These are phyloP conservation scores for Abelmoschus esculentus DNA, from an alignment of 345 rosid species.

Conservation along the genomic window DNA sequence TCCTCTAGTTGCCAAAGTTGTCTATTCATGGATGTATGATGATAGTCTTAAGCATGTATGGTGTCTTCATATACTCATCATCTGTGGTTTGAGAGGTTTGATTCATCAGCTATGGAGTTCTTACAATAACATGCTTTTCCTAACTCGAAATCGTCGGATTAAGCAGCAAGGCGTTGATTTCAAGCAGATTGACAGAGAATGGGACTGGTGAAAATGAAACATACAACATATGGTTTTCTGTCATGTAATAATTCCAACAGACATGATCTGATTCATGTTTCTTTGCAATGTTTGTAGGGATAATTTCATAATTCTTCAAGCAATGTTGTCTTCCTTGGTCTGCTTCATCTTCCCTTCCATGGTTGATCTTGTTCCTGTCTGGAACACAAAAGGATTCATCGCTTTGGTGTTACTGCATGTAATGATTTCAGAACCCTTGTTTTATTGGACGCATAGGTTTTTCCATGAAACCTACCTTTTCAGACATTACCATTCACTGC, in stretches of 20 bases:
- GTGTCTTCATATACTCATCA: constrained; percentile 59
- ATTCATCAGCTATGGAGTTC: constrained; percentile 34
- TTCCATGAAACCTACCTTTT: constrained; percentile 56
- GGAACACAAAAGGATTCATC: constrained; percentile 63
- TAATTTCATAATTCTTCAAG: constrained; percentile 79
- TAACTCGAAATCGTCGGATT: constrained; percentile 44
- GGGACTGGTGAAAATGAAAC: constrained; percentile 60
- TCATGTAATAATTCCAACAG: not conserved
- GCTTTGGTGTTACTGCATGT: constrained; percentile 60
- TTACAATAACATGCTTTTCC: constrained; percentile 58
- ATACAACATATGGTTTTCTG: not conserved
- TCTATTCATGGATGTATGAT: constrained; percentile 39
- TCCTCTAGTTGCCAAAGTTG: constrained; percentile 53
- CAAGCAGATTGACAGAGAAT: constrained; percentile 86
- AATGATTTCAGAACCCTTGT: constrained; percentile 76
- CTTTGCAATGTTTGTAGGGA: constrained; percentile 46
- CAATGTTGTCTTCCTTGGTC: constrained; percentile 45
- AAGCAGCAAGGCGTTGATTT: constrained; percentile 64
- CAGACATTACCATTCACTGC: constrained; percentile 62
- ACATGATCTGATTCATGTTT: not conserved
- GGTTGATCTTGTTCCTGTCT: constrained; percentile 44
- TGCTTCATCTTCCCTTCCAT: constrained; percentile 44
- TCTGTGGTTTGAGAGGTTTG: constrained; percentile 34
- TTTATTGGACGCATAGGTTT: constrained; percentile 53
- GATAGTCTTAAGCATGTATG: constrained; percentile 36